Percentiles rank a stretch among this genome's conserved stretches.
These are phyloP conservation scores for Colletotrichum sp. DNA, from an alignment of 2,329 filamentous ascomycete species.

Conservation along the genomic window DNA sequence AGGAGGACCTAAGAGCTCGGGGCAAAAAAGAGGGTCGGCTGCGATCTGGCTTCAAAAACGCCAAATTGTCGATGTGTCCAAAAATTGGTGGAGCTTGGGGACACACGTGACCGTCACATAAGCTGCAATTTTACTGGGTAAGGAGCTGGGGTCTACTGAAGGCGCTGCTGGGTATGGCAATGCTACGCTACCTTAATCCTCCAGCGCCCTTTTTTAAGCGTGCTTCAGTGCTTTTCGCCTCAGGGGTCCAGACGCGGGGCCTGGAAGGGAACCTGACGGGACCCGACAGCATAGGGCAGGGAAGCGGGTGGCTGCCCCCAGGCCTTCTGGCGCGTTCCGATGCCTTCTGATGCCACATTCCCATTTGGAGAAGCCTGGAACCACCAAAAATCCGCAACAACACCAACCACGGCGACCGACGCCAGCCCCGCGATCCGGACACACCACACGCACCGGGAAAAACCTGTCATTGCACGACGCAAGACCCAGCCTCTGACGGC, in stretches of 20 bases:
- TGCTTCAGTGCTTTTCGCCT: background rate
- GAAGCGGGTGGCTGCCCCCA: slow-evolving; percentile 11
- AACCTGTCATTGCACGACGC: background rate
- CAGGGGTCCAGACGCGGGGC: slow-evolving; percentile 4
- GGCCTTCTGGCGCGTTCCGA: slow-evolving; percentile 16
- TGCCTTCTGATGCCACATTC: slow-evolving; percentile 15
- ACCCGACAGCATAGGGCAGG: background rate
- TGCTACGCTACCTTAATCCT: background rate
- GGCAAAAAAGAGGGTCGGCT: slow-evolving; percentile 21
- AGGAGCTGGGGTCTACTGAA: background rate
- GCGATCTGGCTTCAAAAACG: slow-evolving; percentile 49
- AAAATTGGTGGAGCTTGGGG: slow-evolving; percentile 34
- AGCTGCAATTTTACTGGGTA: background rate
- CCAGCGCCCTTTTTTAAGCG: background rate
- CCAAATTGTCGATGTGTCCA: slow-evolving; percentile 51
- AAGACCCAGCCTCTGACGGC: background rate
- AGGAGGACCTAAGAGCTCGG: slow-evolving; percentile 26
- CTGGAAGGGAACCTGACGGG: background rate
- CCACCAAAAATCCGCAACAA: background rate
- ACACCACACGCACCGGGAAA: background rate
- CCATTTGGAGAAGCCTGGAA: background rate
- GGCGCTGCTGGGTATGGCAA: background rate
- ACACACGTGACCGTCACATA: slow-evolving; percentile 33
- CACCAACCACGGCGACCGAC: background rate
- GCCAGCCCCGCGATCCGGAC: background rate